Conservation (phyloP, 2,329 filamentous ascomycete genomes). For the Fusarium udum region DNA sequence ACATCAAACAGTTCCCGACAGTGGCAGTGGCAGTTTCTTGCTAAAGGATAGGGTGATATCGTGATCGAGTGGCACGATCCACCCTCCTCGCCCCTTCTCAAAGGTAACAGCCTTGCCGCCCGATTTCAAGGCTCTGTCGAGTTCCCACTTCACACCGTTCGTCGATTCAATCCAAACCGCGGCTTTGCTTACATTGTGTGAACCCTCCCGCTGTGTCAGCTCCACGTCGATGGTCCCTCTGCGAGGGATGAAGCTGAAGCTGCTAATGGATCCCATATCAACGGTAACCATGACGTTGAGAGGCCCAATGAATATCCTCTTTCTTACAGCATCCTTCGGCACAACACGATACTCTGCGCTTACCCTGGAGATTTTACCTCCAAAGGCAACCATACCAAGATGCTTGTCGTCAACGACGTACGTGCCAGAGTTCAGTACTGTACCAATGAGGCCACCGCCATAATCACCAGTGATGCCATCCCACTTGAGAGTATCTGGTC, state of each 20-base stretch:
- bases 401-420: constrained; percentile 58
- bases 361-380: constrained; percentile 51
- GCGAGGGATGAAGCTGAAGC: constrained; percentile 46
- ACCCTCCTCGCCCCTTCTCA: constrained; percentile 34
- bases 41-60: constrained; percentile 1
- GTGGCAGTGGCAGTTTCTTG: not conserved
- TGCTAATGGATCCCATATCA: constrained; percentile 55
- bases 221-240: not conserved
- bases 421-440: constrained; percentile 59
- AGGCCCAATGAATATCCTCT: constrained; percentile 59
- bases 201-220: constrained; percentile 44
- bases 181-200: constrained; percentile 42
- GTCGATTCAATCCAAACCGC: constrained; percentile 51
- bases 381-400: constrained; percentile 60
- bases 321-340: constrained; percentile 58
- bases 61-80: constrained; percentile 12
- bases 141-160: constrained; percentile 12
- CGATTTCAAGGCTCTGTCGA: not conserved
- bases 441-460: constrained; percentile 62
- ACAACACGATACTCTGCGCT: constrained; percentile 47
- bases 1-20: not conserved
- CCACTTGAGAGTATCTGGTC: constrained; percentile 64
- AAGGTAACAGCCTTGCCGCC: not conserved
- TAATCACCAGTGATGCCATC: constrained; percentile 68
- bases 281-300: constrained; percentile 53